A percentile compares a stretch with the other conserved stretches of the same genome.
These are phyloP conservation scores for Fistulifera solaris DNA, from an alignment of 108 stramenopile species.

Conservation along the genomic window DNA sequence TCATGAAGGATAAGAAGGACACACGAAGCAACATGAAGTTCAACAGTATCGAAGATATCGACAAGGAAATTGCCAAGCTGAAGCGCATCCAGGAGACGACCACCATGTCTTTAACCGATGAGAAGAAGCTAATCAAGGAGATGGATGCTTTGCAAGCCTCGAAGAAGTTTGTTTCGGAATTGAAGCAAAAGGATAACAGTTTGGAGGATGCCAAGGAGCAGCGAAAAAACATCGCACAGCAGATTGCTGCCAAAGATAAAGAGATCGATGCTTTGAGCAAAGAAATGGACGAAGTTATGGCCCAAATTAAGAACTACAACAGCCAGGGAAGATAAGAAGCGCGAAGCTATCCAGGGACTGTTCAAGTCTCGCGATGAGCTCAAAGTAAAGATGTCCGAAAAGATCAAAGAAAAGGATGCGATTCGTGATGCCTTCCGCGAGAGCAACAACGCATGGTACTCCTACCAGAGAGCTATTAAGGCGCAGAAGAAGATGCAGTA, in stretches of 20 bases:
- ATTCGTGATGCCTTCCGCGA: constrained; percentile 60
- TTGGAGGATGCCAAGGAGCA: constrained; percentile 57
- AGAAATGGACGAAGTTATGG: constrained; percentile 55
- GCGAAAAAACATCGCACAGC: constrained; percentile 42
- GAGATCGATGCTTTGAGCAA: constrained; percentile 77
- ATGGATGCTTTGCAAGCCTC: constrained; percentile 68
- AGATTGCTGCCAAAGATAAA: constrained; percentile 71
- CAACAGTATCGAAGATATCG: constrained; percentile 72
- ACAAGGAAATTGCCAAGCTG: constrained; percentile 74
- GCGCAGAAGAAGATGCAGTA: constrained; percentile 79
- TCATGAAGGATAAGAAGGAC: constrained; percentile 57
- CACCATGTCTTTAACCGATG: constrained; percentile 88
- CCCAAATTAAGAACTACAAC: constrained; percentile 40
- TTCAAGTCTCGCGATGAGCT: constrained; percentile 67
- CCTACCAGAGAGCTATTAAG: constrained; percentile 63
- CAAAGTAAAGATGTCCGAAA: constrained; percentile 58
- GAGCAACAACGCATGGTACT: constrained; percentile 77
- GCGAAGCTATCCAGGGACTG: constrained; percentile 45
- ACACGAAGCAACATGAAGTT: constrained; percentile 61
- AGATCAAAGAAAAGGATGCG: constrained; percentile 75
- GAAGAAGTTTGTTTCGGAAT: constrained; percentile 58
- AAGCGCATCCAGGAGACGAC: constrained; percentile 82
- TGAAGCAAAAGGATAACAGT: constrained; percentile 61
- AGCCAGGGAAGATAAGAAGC: constrained; percentile 53
- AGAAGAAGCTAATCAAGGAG: constrained; percentile 95